Evolutionary conservation across 768 basidiomycete species (phyloP).

Genomic region (Psilocybe cyanescens): DNA sequence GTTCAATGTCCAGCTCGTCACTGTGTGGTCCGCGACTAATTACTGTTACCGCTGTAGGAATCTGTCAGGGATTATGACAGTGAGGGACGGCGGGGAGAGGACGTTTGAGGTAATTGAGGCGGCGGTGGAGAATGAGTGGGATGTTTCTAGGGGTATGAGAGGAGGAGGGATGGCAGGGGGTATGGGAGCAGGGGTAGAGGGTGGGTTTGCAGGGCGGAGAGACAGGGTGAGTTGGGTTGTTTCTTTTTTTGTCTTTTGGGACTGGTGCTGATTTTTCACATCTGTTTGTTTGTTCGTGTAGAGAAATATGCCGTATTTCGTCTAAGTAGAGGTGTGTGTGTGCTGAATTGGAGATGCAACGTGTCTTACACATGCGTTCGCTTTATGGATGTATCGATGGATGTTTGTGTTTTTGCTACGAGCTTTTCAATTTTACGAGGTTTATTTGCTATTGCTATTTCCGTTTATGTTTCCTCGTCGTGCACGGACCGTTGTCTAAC

Average conservation of each 20-base stretch:
- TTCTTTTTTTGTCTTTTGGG: neutral
- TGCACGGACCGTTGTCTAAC: no score
- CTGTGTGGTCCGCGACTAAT: slow-evolving; percentile 92
- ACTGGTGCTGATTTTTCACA: neutral
- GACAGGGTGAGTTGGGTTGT: neutral
- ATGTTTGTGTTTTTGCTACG: no score
- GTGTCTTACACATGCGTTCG: neutral
- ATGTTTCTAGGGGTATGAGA: slow-evolving; percentile 36
- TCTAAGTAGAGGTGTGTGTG: slow-evolving; percentile 14
- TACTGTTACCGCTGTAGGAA: slow-evolving; percentile 75
- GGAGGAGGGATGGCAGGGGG: neutral
- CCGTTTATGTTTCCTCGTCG: no score
- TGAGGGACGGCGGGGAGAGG: slow-evolving; percentile 67
- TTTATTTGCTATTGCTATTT: no score
- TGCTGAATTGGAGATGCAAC: no score
- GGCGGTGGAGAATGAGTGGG: slow-evolving; percentile 87
- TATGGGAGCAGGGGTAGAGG: neutral
- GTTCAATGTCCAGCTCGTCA: slow-evolving; percentile 92
- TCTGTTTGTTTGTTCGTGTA: neutral
- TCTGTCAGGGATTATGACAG: slow-evolving; percentile 87
- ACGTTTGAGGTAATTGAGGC: slow-evolving; percentile 86
- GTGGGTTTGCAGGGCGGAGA: neutral
- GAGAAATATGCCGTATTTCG: slow-evolving; percentile 30
- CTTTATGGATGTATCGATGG: no score
- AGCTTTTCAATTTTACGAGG: no score